These are phyloP conservation scores for Komagataella pastoris DNA, from an alignment of 805 yeast genomes.

Conservation along the genomic window DNA sequence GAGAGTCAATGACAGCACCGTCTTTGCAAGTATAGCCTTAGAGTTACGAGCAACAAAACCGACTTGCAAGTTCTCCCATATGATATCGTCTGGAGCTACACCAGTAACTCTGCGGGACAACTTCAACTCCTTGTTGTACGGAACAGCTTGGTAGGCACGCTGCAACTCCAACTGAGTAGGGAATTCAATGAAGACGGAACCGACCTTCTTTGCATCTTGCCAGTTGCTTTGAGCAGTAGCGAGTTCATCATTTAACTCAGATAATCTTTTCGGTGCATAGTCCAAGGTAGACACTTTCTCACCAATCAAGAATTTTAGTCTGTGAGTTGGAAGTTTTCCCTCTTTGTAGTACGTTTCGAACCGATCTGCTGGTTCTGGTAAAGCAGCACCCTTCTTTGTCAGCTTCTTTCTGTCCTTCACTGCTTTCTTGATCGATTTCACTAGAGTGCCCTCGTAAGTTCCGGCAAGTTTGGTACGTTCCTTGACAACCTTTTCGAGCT, in stretches of 20 bases:
- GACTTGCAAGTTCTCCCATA: slow-evolving; percentile 68
- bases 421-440: slow-evolving; percentile 45
- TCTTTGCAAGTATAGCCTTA: slow-evolving; percentile 44
- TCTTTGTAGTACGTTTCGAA: slow-evolving; percentile 47
- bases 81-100: slow-evolving; percentile 66
- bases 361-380: slow-evolving; percentile 44
- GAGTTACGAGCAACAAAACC: slow-evolving; percentile 41
- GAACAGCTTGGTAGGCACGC: slow-evolving; percentile 74
- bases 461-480: slow-evolving; percentile 49
- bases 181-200: slow-evolving; percentile 74
- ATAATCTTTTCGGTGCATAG: slow-evolving; percentile 53
- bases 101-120: slow-evolving; percentile 41
- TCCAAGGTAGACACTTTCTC: slow-evolving; percentile 77
- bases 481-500: slow-evolving; percentile 40
- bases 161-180: slow-evolving; percentile 80
- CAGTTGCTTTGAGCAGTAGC: slow-evolving; percentile 39
- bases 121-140: slow-evolving; percentile 33
- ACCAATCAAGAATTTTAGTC: slow-evolving; percentile 58
- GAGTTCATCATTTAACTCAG: slow-evolving; percentile 58
- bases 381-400: slow-evolving; percentile 40
- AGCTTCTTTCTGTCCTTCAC: slow-evolving; percentile 41
- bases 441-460: slow-evolving; percentile 56
- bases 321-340: slow-evolving; percentile 78
- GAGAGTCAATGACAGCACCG: slow-evolving; percentile 52
- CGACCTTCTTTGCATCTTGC: slow-evolving; percentile 35